These are phyloP conservation scores for Tolypocladium ovalisporum DNA, from an alignment of 2,329 filamentous ascomycete species.

Conservation along the genomic window DNA sequence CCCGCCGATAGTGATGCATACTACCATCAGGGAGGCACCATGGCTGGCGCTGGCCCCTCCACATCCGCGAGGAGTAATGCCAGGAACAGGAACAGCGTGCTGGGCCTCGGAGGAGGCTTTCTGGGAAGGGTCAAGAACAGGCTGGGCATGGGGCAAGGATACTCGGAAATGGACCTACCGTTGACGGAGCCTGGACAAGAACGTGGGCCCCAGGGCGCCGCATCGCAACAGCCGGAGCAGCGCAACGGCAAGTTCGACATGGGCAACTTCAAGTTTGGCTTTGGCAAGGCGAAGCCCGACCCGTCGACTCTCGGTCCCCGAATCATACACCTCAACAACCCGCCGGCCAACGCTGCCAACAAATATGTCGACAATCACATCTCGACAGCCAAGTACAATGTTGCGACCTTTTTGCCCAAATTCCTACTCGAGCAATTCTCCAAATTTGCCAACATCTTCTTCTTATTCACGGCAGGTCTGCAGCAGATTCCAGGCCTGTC, in stretches of 20 bases:
- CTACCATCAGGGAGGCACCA: constrained; percentile 64
- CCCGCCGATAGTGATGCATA: constrained; percentile 68
- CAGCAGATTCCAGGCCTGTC: constrained; percentile 95
- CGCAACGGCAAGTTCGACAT: constrained; percentile 51
- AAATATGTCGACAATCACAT: constrained; percentile 96
- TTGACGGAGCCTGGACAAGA: constrained; percentile 62
- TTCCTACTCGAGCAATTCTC: constrained; percentile 98
- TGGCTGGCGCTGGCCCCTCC: constrained; percentile 42
- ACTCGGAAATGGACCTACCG: constrained; percentile 97
- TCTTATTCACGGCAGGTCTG: constrained; percentile 89
- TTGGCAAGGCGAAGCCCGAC: constrained; percentile 74
- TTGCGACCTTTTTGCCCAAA: constrained; percentile 86
- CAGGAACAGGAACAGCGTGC: constrained; percentile 76
- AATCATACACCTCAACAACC: constrained; percentile 93
- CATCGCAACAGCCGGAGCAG: constrained; percentile 28
- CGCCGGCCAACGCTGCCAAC: constrained; percentile 77
- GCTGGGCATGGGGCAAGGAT: constrained; percentile 76
- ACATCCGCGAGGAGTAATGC: constrained; percentile 36
- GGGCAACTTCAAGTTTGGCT: constrained; percentile 83
- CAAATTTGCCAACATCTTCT: constrained; percentile 98
- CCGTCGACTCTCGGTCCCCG: constrained; percentile 84
- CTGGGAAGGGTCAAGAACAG: constrained; percentile 82
- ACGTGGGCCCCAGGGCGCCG: constrained; percentile 24
- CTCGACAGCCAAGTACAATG: constrained; percentile 95
- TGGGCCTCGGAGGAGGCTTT: constrained; percentile 77